Evolutionary conservation across 2,329 filamentous ascomycete species (phyloP).

Genomic region (Pseudonectria buxi): DNA sequence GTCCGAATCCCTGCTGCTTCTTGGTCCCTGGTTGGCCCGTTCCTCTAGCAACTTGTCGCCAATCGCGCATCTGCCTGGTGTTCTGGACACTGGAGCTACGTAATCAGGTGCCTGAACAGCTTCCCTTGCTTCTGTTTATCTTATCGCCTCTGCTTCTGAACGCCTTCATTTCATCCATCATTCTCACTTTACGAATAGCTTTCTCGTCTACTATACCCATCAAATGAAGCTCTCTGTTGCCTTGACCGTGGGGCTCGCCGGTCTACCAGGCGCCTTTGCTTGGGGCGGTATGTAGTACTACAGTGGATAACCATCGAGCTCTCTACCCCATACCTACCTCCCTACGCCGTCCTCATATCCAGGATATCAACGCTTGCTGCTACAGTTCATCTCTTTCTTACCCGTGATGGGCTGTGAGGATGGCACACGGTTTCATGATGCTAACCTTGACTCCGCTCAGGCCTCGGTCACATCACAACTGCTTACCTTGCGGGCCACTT

Average conservation of each 20-base stretch:
- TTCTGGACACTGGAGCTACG: no score
- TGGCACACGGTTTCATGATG: not conserved
- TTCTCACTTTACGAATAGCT: no score
- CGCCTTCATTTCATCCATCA: no score
- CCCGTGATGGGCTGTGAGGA: no score
- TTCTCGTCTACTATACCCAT: not conserved
- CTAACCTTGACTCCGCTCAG: conserved; percentile 26
- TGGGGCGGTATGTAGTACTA: conserved; percentile 38
- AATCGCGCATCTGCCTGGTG: not conserved
- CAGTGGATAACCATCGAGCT: no score
- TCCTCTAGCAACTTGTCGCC: conserved; percentile 11
- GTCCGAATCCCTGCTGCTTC: no score
- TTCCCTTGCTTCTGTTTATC: no score
- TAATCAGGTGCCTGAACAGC: no score
- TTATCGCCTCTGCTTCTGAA: no score
- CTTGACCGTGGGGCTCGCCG: conserved; percentile 25
- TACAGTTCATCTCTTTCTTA: not conserved
- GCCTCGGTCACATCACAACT: conserved; percentile 59
- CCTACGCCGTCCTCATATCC: no score
- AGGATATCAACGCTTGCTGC: not conserved
- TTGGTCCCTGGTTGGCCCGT: conserved; percentile 1
- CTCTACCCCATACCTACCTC: no score
- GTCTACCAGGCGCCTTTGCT: conserved; percentile 29
- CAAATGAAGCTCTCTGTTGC: conserved; percentile 28
- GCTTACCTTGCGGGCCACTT: conserved; percentile 57